Evolutionary conservation across 2,329 filamentous ascomycete genomes (phyloP), one percentile per base, ranked within the genome.

Genomic region (Dactylellina sp.): DNA sequence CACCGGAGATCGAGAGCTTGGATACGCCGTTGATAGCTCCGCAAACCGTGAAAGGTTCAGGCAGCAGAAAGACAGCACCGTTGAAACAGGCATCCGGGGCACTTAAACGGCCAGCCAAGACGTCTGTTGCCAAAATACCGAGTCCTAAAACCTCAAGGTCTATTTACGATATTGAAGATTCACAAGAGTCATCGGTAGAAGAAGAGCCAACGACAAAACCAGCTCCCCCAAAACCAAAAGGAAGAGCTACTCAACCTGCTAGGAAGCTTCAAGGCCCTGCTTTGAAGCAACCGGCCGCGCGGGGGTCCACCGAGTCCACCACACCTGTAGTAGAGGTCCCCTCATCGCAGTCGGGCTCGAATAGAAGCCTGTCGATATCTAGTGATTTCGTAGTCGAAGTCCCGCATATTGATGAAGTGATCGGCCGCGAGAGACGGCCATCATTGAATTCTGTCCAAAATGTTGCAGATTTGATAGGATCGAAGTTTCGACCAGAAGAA

Each of bases 331-430:
- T 56, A 11, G 66, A 71, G 14, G 59, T 71, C 2, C 35, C 66
- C 28, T 71, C 57, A 11, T 71, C 66, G 3, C 59, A 63, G 32
- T 3, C 59, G 0, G 52, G 59, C 11, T 25, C 16, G 6, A 57
- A 6, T 14, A 7, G 32, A 7, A 25, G 18, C 9, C 39, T 24
- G 6, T 50, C 32, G 5, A 32, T 53, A 16, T 53, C 55, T 14
- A 63, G 25, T 37, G 49, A 59, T 32, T 71, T 71, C 40, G 59
- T 64, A 14, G 59, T 71, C 20, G 66, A 71, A 25, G 49, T 71
- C 5, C 66, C 59, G 12, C 59, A 44, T 32, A 71, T 71, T 20
- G 57, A 71, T 9, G 66, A 71, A 7, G 32, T 71, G 16, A 18
- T 55, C 4, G 44, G 37, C 35, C 35, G 16, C 11, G 52, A 63